Percentiles rank a stretch among this genome's conserved stretches.
Conservation (phyloP, 2,329 filamentous ascomycete species). For the Pyrenophora seminiperda region DNA sequence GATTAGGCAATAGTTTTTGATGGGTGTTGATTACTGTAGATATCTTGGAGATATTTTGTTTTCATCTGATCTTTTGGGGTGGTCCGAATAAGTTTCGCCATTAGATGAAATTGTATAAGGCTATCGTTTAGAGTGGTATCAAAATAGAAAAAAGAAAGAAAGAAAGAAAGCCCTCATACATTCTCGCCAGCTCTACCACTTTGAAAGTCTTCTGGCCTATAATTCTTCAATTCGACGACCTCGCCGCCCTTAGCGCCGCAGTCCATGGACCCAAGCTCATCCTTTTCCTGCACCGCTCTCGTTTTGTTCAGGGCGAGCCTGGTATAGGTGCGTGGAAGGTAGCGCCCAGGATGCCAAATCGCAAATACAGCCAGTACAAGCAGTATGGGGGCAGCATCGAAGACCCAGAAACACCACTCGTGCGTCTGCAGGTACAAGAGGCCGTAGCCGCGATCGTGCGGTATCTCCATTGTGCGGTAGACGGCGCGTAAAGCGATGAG, state of each 20-base stretch:
- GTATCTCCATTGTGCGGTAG: constrained; percentile 61
- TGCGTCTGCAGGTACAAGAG: constrained; percentile 57
- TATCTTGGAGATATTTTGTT: too few species aligned
- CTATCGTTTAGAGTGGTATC: constrained; percentile 18
- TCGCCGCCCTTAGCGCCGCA: constrained; percentile 5
- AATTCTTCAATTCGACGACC: constrained; percentile 23
- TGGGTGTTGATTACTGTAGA: too few species aligned
- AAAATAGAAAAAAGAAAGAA: constrained; percentile 1
- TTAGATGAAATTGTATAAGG: too few species aligned
- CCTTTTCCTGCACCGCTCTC: constrained; percentile 41
- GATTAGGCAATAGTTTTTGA: too few species aligned
- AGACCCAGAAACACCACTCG: constrained; percentile 61
- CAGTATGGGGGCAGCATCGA: constrained; percentile 58
- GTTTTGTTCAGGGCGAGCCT: constrained; percentile 36
- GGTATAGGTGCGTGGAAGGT: constrained; percentile 42
- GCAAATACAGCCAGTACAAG: constrained; percentile 57
- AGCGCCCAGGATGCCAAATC: constrained; percentile 54
- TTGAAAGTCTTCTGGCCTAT: constrained; percentile 35
- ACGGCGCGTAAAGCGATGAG: constrained; percentile 56
- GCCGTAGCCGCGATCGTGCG: constrained; percentile 52
- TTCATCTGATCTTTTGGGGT: too few species aligned
- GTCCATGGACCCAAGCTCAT: constrained; percentile 32
- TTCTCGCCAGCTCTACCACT: constrained; percentile 2
- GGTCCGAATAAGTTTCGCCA: too few species aligned
- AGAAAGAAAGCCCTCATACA: background rate